phyloP scores from a whole-genome alignment of 1,139 yeast genomes.

The Magnusiomyces ingens region DNA sequence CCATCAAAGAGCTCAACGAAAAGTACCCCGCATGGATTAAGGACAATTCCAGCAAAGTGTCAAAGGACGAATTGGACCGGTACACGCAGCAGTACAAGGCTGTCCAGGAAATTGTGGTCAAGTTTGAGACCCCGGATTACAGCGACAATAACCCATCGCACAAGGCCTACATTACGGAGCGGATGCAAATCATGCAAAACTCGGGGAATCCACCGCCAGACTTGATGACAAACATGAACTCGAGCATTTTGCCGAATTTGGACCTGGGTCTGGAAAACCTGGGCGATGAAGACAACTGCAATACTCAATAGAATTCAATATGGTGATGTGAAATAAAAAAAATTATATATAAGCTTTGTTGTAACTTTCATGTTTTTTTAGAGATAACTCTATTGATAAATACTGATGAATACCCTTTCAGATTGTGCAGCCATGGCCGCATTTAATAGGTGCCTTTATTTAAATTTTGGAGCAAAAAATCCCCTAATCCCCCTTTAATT shows the following conservation, averaged over 20 bases:
- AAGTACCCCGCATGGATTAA: conserved; percentile 57
- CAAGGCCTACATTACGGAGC: conserved; percentile 48
- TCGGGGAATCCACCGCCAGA: conserved; percentile 87
- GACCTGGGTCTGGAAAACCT: neutral
- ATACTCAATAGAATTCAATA: too few species aligned
- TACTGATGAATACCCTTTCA: too few species aligned
- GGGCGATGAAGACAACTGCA: too few species aligned
- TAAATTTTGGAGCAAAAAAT: too few species aligned
- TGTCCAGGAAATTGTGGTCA: conserved; percentile 44
- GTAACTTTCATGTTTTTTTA: too few species aligned
- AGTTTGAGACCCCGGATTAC: conserved; percentile 52
- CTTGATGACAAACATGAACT: conserved; percentile 35
- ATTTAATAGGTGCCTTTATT: too few species aligned
- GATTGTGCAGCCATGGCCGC: too few species aligned
- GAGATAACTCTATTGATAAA: too few species aligned
- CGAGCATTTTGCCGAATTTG: neutral
- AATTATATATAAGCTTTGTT: too few species aligned
- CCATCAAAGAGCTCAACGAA: conserved; percentile 70
- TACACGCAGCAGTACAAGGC: conserved; percentile 33
- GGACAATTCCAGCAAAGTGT: conserved; percentile 38
- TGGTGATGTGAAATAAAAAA: too few species aligned
- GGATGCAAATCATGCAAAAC: conserved; percentile 48
- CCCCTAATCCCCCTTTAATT: too few species aligned
- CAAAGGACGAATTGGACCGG: conserved; percentile 30
- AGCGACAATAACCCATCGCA: conserved; percentile 46